A percentile compares a stretch with the other conserved stretches of the same genome.
phyloP scores from a whole-genome alignment of 1,284 basidiomycete genomes.

The Heterobasidion irregulare region DNA sequence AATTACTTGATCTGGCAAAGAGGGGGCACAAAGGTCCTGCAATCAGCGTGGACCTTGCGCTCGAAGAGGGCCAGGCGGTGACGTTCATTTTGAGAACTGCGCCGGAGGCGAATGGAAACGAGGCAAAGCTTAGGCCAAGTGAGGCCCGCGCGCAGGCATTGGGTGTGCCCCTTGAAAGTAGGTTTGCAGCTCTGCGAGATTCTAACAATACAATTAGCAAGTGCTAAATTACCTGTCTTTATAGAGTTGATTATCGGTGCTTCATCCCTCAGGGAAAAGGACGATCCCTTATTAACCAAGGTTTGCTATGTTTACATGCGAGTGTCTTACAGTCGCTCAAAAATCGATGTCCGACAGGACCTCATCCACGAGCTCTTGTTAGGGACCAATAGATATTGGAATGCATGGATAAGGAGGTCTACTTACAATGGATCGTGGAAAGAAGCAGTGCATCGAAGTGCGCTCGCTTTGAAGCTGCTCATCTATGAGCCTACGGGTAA shows the following conservation, averaged over 20 bases:
- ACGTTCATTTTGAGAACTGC: constrained; percentile 76
- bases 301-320: constrained; percentile 22
- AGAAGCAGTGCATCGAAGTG: constrained; percentile 82
- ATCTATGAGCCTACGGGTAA: constrained; percentile 77
- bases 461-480: constrained; percentile 79
- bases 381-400: constrained; percentile 78
- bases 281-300: constrained; percentile 59
- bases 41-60: constrained; percentile 43
- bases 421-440: constrained; percentile 91
- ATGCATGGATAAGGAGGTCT: constrained; percentile 73
- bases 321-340: background rate
- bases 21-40: constrained; percentile 62
- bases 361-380: constrained; percentile 39
- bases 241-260: constrained; percentile 39
- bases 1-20: constrained; percentile 48
- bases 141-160: constrained; percentile 31
- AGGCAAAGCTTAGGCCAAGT: constrained; percentile 18
- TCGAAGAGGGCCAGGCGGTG: constrained; percentile 78
- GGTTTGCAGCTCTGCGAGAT: constrained; percentile 3
- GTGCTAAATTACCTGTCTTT: background rate
- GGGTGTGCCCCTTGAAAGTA: constrained; percentile 42
- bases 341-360: background rate
- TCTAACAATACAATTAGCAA: too few species aligned
- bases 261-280: constrained; percentile 38
- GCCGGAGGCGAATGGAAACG: constrained; percentile 22